Percentiles rank a stretch among this genome's conserved stretches.
These are phyloP conservation scores for Septoria linicola DNA, from an alignment of 2,329 filamentous ascomycete species.

Conservation along the genomic window DNA sequence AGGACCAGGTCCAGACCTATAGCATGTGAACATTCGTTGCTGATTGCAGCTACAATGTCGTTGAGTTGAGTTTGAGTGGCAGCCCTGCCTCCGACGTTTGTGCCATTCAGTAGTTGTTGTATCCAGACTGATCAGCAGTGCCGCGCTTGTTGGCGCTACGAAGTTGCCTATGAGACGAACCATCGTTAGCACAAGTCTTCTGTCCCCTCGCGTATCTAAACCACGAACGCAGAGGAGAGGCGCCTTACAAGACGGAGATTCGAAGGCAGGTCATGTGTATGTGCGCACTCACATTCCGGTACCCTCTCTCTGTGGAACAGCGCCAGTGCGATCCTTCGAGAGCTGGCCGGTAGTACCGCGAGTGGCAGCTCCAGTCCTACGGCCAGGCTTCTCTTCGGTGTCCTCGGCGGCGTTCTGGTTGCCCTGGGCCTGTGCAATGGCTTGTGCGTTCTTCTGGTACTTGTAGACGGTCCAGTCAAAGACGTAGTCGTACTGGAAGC, in stretches of 20 bases:
- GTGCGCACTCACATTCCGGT: constrained; percentile 93
- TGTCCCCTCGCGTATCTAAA: constrained; percentile 65
- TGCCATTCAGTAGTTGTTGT: constrained; percentile 50
- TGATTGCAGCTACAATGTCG: constrained; percentile 25
- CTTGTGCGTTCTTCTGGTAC: constrained; percentile 98
- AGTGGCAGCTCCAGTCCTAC: constrained; percentile 56
- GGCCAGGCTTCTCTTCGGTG: constrained; percentile 74
- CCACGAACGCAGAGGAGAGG: constrained; percentile 78
- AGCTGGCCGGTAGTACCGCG: constrained; percentile 60
- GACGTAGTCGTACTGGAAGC: constrained; percentile 99
- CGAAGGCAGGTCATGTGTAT: constrained; percentile 44
- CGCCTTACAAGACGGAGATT: constrained; percentile 69
- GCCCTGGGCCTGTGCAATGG: constrained; percentile 75
- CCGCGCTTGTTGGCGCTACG: constrained; percentile 52
- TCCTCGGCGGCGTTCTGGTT: constrained; percentile 56
- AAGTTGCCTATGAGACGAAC: constrained; percentile 49
- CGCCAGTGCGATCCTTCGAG: constrained; percentile 68
- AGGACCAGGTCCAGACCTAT: constrained; percentile 23
- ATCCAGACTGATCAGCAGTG: constrained; percentile 48
- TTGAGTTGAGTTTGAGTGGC: constrained; percentile 40
- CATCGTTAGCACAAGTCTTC: constrained; percentile 47
- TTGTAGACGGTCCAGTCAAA: constrained; percentile 99
- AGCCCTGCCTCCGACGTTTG: constrained; percentile 38
- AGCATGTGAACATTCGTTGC: constrained; percentile 23
- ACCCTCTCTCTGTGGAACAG: constrained; percentile 78